These are phyloP conservation scores for Malassezia equina DNA, from an alignment of 1,284 basidiomycete genomes.

Conservation along the genomic window DNA sequence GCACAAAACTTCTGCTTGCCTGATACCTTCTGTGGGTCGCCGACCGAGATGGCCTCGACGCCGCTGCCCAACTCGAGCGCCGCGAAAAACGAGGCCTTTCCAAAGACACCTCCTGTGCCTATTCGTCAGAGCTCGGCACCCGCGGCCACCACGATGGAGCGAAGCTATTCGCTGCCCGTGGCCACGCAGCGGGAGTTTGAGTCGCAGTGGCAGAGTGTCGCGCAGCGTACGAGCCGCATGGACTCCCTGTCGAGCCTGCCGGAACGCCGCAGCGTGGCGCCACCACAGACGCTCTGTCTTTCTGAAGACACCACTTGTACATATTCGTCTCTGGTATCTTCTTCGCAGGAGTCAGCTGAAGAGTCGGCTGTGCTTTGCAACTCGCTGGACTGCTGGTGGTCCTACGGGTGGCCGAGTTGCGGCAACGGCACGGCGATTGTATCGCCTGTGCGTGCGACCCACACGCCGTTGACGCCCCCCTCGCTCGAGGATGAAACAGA, in stretches of 20 bases:
- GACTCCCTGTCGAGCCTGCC: not conserved
- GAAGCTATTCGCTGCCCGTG: conserved; percentile 36
- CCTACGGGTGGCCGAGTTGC: not conserved
- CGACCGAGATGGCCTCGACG: not conserved
- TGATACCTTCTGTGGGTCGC: not conserved
- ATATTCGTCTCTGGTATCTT: not conserved
- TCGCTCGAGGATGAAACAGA: not conserved
- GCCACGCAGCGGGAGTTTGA: conserved; percentile 34
- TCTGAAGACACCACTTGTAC: not conserved
- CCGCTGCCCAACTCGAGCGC: not conserved
- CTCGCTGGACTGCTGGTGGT: conserved; percentile 2
- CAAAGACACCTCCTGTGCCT: not conserved
- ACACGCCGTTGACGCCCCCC: not conserved
- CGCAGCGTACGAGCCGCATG: not conserved
- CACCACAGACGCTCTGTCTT: not conserved
- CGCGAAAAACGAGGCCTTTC: too few species aligned
- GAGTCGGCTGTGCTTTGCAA: not conserved
- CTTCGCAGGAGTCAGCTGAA: not conserved
- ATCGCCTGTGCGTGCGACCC: not conserved
- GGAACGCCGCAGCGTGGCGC: not conserved
- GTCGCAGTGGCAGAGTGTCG: not conserved
- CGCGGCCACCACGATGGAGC: not conserved
- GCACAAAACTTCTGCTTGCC: not conserved
- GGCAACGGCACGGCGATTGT: not conserved
- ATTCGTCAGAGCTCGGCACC: not conserved